Conservation (phyloP, 306 rosid species). For the Begonia masoniana region DNA sequence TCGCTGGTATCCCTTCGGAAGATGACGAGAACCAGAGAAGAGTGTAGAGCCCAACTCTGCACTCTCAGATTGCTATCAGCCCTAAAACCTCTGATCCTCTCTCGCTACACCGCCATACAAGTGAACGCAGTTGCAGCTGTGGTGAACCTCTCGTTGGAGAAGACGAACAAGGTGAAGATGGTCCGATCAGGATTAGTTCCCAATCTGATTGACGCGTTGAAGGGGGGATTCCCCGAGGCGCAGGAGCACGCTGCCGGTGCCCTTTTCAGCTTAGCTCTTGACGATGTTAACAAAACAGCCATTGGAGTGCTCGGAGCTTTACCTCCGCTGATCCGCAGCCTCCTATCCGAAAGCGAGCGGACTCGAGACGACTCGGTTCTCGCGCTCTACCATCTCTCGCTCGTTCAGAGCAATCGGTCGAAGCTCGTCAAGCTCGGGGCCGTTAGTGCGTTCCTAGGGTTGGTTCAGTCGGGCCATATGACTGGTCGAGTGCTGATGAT, state of each 20-base stretch:
- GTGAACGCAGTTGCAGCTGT: conserved; percentile 68
- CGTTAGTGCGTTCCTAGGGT: conserved; percentile 29
- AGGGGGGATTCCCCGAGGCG: conserved; percentile 49
- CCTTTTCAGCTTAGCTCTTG: conserved; percentile 65
- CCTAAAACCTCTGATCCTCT: conserved; percentile 29
- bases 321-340: conserved; percentile 46
- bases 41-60: conserved; percentile 36
- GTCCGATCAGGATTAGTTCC: conserved; percentile 87
- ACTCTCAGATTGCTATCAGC: conserved; percentile 30
- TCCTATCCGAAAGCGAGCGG: conserved; percentile 51
- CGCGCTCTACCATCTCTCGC: conserved; percentile 63
- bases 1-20: conserved; percentile 39
- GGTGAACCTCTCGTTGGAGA: conserved; percentile 66
- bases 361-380: conserved; percentile 75
- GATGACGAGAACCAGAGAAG: conserved; percentile 44
- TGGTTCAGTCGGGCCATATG: conserved; percentile 64
- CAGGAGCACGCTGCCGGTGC: conserved; percentile 84
- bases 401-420: conserved; percentile 61
- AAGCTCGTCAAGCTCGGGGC: conserved; percentile 65
- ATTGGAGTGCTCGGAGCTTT: conserved; percentile 88
- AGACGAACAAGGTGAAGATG: conserved; percentile 59
- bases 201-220: conserved; percentile 51
- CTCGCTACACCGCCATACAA: conserved; percentile 35
- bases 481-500: conserved; percentile 27
- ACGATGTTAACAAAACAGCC: conserved; percentile 63